Conservation (phyloP, 257 asterid genomes). For the Fraxinus cuspidata region DNA sequence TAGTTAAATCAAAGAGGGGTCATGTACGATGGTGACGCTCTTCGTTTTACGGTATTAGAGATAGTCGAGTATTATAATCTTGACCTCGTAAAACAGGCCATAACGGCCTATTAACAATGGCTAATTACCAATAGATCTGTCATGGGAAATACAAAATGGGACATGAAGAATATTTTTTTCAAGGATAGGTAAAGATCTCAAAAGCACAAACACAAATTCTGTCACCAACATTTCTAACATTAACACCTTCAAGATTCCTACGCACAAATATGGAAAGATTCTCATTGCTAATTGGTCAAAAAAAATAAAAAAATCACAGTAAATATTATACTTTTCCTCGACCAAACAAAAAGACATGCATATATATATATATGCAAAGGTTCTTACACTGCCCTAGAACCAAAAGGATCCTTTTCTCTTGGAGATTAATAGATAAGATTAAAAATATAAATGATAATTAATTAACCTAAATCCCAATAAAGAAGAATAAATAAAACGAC, state of each 20-base stretch:
- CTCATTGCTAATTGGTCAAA: not conserved
- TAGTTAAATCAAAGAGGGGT: too few species aligned
- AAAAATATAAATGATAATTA: not conserved
- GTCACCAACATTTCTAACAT: slow-evolving; percentile 36
- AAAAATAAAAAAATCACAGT: not conserved
- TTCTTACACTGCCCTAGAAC: slow-evolving; percentile 4
- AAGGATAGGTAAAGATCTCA: slow-evolving; percentile 27
- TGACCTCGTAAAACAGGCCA: too few species aligned
- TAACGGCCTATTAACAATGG: too few species aligned
- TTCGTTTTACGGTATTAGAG: too few species aligned
- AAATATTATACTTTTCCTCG: slow-evolving; percentile 14
- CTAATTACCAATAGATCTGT: not conserved
- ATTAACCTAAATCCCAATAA: not conserved
- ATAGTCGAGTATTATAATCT: too few species aligned
- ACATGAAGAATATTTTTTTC: not conserved
- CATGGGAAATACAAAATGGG: not conserved
- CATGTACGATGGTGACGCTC: too few species aligned
- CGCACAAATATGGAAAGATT: slow-evolving; percentile 18
- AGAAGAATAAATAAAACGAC: not conserved
- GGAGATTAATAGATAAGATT: not conserved
- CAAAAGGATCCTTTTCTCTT: not conserved
- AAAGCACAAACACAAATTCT: slow-evolving; percentile 36
- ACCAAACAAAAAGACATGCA: slow-evolving; percentile 7
- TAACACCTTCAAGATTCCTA: slow-evolving; percentile 31
- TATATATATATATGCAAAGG: not conserved